phyloP scores from a whole-genome alignment of 495 filamentous ascomycete species.

The Entonaema liquescens region DNA sequence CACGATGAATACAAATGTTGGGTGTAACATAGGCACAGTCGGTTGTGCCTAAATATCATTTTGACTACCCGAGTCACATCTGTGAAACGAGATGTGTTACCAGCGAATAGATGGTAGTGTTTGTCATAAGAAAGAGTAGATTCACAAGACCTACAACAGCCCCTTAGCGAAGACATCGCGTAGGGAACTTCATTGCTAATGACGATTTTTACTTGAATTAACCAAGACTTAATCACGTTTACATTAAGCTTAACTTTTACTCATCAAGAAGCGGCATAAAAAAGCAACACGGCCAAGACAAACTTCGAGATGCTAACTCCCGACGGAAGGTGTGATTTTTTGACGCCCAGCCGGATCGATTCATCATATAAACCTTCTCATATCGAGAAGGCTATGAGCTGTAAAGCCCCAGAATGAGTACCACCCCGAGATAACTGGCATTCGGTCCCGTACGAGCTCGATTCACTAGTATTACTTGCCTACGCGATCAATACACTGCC shows the following conservation, averaged over 20 bases:
- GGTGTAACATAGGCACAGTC: background rate
- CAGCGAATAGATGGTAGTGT: constrained; percentile 24
- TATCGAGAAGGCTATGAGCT: constrained; percentile 12
- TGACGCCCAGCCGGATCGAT: background rate
- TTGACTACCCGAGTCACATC: constrained; percentile 24
- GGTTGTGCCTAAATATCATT: constrained; percentile 32
- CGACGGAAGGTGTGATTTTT: constrained; percentile 37
- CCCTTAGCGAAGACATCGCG: background rate
- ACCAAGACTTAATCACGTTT: background rate
- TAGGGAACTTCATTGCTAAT: constrained; percentile 2
- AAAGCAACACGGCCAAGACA: constrained; percentile 19
- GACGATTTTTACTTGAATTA: background rate
- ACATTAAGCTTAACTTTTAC: background rate
- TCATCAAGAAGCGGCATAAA: constrained; percentile 6
- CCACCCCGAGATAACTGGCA: background rate
- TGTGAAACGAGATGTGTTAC: constrained; percentile 31
- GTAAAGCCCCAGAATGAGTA: constrained; percentile 6
- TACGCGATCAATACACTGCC: constrained; percentile 3
- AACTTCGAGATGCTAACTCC: constrained; percentile 26
- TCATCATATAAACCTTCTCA: background rate
- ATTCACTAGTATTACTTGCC: constrained; percentile 3
- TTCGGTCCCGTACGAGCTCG: constrained; percentile 1
- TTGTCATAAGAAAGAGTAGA: constrained; percentile 10
- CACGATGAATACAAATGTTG: background rate
- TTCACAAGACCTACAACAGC: constrained; percentile 13